Evolutionary conservation across 1,284 basidiomycete species (phyloP).

Genomic region (Malassezia obtusa): DNA sequence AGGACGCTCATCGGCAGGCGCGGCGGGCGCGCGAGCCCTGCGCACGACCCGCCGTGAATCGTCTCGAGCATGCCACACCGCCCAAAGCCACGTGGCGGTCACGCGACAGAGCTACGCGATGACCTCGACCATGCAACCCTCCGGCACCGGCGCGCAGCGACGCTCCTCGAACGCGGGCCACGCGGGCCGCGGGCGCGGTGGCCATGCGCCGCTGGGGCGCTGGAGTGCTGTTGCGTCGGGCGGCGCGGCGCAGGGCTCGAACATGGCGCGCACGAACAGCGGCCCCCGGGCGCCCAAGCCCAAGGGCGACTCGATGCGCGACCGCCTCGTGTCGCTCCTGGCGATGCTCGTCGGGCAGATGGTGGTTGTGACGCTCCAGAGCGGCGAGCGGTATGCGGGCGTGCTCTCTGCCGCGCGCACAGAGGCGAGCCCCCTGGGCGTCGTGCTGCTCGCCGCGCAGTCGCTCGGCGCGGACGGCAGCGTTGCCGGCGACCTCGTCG

Average conservation of each 20-base stretch:
- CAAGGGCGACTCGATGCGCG: not conserved
- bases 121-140: not conserved
- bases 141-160: not conserved
- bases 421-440: slow-evolving; percentile 26
- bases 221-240: not conserved
- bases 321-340: not conserved
- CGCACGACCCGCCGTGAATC: not conserved
- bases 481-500: not conserved
- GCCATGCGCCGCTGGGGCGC: not conserved
- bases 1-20: not conserved
- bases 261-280: not conserved
- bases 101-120: not conserved
- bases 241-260: not conserved
- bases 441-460: slow-evolving; percentile 33
- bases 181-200: not conserved
- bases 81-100: not conserved
- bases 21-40: not conserved
- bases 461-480: slow-evolving; percentile 16
- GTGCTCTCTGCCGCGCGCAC: slow-evolving; percentile 33
- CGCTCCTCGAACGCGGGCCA: slow-evolving; percentile 1
- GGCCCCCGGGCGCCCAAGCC: not conserved
- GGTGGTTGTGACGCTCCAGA: slow-evolving; percentile 25
- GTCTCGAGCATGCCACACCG: slow-evolving; percentile 1
- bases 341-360: slow-evolving; percentile 18
- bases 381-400: slow-evolving; percentile 34